A percentile compares a stretch with the other conserved stretches of the same genome.
phyloP scores from a whole-genome alignment of 2,329 filamentous ascomycete species.

The Paramyrothecium roridum region DNA sequence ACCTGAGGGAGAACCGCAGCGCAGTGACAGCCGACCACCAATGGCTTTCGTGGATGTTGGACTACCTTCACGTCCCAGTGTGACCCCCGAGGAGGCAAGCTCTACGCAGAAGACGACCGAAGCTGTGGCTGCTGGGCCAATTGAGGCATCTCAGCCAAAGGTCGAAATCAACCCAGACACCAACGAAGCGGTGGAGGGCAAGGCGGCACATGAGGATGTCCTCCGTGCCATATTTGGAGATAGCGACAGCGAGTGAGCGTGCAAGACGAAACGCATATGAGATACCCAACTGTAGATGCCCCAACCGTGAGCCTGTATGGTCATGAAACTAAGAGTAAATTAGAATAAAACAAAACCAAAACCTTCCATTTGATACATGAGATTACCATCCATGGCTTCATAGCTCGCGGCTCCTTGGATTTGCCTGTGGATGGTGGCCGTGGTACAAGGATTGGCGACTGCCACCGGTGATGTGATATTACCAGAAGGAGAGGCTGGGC shows the following conservation, averaged over 20 bases:
- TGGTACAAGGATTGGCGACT: not conserved
- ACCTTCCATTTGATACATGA: no score
- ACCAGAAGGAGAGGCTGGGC: not conserved
- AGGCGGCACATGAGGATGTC: constrained; percentile 73
- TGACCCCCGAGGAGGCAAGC: not conserved
- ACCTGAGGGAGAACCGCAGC: constrained; percentile 22
- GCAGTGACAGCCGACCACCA: constrained; percentile 6
- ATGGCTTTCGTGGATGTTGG: not conserved
- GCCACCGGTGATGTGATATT: not conserved
- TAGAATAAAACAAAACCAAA: no score
- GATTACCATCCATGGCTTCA: no score
- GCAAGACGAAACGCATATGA: constrained; percentile 2
- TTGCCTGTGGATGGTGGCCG: no score
- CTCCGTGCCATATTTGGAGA: constrained; percentile 94
- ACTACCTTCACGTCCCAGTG: not conserved
- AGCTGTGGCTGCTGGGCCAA: not conserved
- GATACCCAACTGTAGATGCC: not conserved
- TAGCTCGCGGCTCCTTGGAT: no score
- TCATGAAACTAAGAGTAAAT: no score
- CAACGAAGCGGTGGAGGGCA: constrained; percentile 66
- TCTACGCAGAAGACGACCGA: not conserved
- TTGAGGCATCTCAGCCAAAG: constrained; percentile 9
- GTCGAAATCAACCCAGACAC: constrained; percentile 63
- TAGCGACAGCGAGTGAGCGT: constrained; percentile 62
- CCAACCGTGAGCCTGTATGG: no score